A percentile compares a stretch with the other conserved stretches of the same genome.
phyloP scores from a whole-genome alignment of 805 yeast species.

The Candida multigemmis region DNA sequence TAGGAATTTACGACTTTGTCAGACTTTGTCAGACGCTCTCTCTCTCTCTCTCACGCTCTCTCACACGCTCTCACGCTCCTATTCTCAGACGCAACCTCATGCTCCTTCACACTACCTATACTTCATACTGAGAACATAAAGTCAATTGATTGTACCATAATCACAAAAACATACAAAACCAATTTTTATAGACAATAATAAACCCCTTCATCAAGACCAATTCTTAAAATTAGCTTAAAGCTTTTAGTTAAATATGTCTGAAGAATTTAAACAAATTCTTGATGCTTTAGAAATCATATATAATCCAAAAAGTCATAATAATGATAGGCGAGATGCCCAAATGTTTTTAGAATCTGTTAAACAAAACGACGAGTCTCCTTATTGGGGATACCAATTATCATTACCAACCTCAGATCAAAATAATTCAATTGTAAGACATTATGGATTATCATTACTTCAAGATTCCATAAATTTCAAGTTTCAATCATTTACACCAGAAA shows the following conservation, averaged over 20 bases:
- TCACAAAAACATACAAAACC: too few species aligned
- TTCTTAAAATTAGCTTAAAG: too few species aligned
- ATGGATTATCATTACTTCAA: slow-evolving; percentile 75
- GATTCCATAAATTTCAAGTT: slow-evolving; percentile 56
- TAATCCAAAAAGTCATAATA: slow-evolving; percentile 53
- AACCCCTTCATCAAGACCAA: too few species aligned
- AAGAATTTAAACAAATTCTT: slow-evolving; percentile 65
- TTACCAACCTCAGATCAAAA: slow-evolving; percentile 46
- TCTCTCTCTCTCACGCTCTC: neutral
- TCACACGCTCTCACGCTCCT: too few species aligned
- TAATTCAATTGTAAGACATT: slow-evolving; percentile 75
- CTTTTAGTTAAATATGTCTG: too few species aligned
- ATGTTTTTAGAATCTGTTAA: slow-evolving; percentile 68
- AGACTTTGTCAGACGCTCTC: neutral
- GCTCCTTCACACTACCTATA: too few species aligned
- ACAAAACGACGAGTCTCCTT: slow-evolving; percentile 74
- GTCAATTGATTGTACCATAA: too few species aligned
- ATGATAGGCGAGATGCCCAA: slow-evolving; percentile 46
- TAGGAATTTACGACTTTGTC: slow-evolving; percentile 15
- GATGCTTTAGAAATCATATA: slow-evolving; percentile 72
- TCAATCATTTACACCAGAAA: slow-evolving; percentile 44
- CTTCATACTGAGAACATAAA: too few species aligned
- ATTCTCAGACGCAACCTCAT: too few species aligned
- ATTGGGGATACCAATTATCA: slow-evolving; percentile 86
- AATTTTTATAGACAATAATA: too few species aligned